A percentile compares a stretch with the other conserved stretches of the same genome.
Conservation (phyloP, 345 rosid species). For the Viola odorata region DNA sequence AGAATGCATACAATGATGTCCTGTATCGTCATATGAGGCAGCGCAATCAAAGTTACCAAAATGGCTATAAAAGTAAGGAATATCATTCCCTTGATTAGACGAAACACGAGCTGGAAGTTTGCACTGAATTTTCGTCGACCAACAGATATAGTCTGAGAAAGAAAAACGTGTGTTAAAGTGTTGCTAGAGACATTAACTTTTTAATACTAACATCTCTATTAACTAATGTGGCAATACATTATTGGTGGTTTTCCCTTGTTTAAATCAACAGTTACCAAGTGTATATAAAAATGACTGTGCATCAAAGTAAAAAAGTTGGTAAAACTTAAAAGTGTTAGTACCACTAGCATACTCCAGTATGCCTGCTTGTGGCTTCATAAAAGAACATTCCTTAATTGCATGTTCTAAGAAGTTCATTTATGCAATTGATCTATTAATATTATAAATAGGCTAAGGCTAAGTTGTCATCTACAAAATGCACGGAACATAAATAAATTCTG, state of each 20-base stretch:
- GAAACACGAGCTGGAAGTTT: constrained; percentile 84
- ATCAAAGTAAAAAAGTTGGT: too few relatives aligned
- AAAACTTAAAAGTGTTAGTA: too few relatives aligned
- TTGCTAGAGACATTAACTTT: background rate
- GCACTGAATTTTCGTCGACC: constrained; percentile 96
- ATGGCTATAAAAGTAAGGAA: constrained; percentile 77
- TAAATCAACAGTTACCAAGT: too few relatives aligned
- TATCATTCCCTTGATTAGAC: constrained; percentile 93
- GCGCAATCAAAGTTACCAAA: constrained; percentile 68
- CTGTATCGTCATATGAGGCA: constrained; percentile 76
- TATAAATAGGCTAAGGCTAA: background rate
- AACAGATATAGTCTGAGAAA: constrained; percentile 76
- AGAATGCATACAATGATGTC: constrained; percentile 90
- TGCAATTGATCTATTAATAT: too few relatives aligned
- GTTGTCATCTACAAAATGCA: background rate
- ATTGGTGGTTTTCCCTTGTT: too few relatives aligned
- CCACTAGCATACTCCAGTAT: too few relatives aligned
- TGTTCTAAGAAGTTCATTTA: too few relatives aligned
- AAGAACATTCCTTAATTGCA: too few relatives aligned
- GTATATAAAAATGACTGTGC: too few relatives aligned
- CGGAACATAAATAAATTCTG: background rate
- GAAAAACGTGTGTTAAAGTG: background rate
- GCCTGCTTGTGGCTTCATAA: too few relatives aligned
- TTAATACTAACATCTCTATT: background rate
- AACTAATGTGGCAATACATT: too few relatives aligned